These are phyloP conservation scores for Saccharomyces paradoxus DNA, from an alignment of 805 yeast genomes.

Conservation along the genomic window DNA sequence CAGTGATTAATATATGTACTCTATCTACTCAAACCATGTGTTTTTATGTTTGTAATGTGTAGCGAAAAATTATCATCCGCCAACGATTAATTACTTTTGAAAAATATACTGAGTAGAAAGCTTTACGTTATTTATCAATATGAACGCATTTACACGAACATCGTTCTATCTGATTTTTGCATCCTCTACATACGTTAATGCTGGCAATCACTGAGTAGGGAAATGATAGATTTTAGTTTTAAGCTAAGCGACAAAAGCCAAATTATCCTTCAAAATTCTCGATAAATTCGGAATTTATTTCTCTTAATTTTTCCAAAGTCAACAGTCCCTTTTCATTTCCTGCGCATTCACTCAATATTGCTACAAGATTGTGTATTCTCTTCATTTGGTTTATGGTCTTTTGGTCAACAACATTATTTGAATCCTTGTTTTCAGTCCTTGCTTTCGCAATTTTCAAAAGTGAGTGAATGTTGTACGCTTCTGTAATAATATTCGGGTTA, in stretches of 20 bases:
- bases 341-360: slow-evolving; percentile 14
- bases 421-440: slow-evolving; percentile 5
- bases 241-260: background rate
- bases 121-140: background rate
- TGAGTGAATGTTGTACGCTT: slow-evolving; percentile 25
- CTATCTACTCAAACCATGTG: background rate
- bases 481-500: slow-evolving; percentile 16
- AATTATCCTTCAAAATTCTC: slow-evolving; percentile 3
- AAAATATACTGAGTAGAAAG: background rate
- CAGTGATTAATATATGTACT: background rate
- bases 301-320: slow-evolving; percentile 11
- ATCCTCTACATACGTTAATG: background rate
- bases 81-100: background rate
- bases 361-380: slow-evolving; percentile 23
- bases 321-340: slow-evolving; percentile 7
- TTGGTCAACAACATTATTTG: slow-evolving; percentile 4
- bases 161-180: background rate
- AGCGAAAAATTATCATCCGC: background rate
- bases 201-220: background rate
- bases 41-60: background rate
- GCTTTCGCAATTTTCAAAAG: slow-evolving; percentile 4
- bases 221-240: background rate
- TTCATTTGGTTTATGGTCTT: slow-evolving; percentile 14
- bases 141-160: background rate
- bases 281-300: slow-evolving; percentile 24